Evolutionary conservation across 2,329 filamentous ascomycete genomes (phyloP).

Genomic region (Beauveria caledonica): DNA sequence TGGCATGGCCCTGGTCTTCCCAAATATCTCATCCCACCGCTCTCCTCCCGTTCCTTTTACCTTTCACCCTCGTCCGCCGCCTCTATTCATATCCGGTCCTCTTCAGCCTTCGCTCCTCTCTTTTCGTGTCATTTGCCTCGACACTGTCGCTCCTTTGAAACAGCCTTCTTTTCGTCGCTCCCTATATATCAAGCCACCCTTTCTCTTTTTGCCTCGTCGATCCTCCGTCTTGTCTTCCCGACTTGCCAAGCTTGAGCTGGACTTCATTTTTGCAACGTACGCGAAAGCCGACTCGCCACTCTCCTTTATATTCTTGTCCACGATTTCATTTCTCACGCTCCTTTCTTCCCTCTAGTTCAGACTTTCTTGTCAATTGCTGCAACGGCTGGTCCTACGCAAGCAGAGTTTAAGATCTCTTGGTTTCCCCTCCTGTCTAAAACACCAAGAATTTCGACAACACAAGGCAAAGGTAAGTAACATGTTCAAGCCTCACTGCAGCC

Average conservation of each 20-base stretch:
- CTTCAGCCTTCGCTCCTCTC: slow-evolving; percentile 10
- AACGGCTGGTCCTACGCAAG: slow-evolving; percentile 12
- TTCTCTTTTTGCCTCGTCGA: slow-evolving; percentile 4
- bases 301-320: neutral
- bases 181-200: slow-evolving; percentile 10
- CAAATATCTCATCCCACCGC: slow-evolving; percentile 6
- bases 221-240: neutral
- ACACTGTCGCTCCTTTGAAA: slow-evolving; percentile 15
- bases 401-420: slow-evolving; percentile 10
- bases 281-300: slow-evolving; percentile 10
- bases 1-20: neutral
- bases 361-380: slow-evolving; percentile 10
- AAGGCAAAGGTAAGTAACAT: slow-evolving; percentile 3
- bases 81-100: slow-evolving; percentile 9
- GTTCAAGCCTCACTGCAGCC: neutral
- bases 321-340: slow-evolving; percentile 7
- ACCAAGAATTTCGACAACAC: slow-evolving; percentile 6
- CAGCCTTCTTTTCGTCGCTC: slow-evolving; percentile 10
- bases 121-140: slow-evolving; percentile 9
- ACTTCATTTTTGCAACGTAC: slow-evolving; percentile 10
- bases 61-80: slow-evolving; percentile 1
- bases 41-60: slow-evolving; percentile 3
- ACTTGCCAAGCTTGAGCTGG: slow-evolving; percentile 2
- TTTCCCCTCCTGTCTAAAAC: neutral
- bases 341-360: slow-evolving; percentile 9